Evolutionary conservation across 495 filamentous ascomycete genomes (phyloP).

Genomic region (Aspergillus conjunctus): DNA sequence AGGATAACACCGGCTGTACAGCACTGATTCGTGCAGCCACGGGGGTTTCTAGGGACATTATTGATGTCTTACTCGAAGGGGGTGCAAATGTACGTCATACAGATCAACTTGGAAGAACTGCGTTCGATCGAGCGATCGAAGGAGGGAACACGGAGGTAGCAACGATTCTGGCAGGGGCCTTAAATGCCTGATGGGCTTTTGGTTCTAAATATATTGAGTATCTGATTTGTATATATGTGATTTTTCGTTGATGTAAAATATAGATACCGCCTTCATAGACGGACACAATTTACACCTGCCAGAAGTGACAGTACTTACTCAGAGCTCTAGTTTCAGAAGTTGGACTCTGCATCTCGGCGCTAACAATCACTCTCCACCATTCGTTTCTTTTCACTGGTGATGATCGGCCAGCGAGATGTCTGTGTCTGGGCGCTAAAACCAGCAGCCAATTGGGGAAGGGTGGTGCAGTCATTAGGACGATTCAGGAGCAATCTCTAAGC

Average conservation of each 20-base stretch:
- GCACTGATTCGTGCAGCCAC: constrained; percentile 14
- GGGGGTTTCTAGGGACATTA: neutral
- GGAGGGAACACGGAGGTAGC: no score
- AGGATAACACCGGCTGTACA: constrained; percentile 19
- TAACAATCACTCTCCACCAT: neutral
- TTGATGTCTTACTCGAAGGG: constrained; percentile 6
- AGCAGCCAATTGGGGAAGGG: constrained; percentile 14
- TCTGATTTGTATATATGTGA: no score
- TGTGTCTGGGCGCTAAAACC: constrained; percentile 11
- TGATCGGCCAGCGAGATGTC: neutral
- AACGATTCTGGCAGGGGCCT: no score
- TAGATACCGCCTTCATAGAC: no score
- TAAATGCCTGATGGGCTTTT: no score
- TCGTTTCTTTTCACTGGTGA: neutral
- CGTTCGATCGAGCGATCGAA: no score
- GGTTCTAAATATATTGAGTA: no score
- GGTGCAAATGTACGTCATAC: neutral
- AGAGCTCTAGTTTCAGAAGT: neutral
- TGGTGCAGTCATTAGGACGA: neutral
- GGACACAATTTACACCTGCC: neutral
- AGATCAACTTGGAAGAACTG: neutral
- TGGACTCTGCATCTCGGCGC: constrained; percentile 3
- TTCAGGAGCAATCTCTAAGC: constrained; percentile 20
- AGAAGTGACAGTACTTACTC: neutral
- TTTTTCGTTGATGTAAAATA: no score